Evolutionary conservation across 208 protist genomes (phyloP).

Genomic region (Leishmania turanica): DNA sequence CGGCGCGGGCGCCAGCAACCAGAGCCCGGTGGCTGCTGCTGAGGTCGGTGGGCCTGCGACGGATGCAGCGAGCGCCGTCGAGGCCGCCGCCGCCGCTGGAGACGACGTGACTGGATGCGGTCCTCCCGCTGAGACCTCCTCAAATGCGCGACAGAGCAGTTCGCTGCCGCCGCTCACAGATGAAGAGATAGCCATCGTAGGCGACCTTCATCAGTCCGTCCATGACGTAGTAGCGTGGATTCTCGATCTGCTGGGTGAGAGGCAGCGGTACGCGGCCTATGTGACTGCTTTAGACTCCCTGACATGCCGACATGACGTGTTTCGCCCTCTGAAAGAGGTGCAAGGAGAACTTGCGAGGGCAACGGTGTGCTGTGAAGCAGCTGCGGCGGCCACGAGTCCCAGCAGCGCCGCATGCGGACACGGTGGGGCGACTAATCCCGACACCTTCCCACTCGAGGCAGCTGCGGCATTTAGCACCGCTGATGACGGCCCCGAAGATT

Average conservation of each 20-base stretch:
- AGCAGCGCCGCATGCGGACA: neutral
- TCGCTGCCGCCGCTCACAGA: neutral
- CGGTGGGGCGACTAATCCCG: neutral
- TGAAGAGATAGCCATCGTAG: neutral
- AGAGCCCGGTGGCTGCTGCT: neutral
- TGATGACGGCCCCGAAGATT: neutral
- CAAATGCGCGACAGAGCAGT: neutral
- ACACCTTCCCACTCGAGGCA: neutral
- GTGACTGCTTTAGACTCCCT: neutral
- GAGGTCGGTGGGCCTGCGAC: neutral
- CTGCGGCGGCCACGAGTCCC: neutral
- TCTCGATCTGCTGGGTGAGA: neutral
- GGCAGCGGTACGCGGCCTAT: neutral
- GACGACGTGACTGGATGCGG: neutral
- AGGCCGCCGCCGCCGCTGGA: neutral
- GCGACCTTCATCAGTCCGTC: neutral
- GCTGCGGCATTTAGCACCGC: neutral
- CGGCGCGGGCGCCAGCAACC: neutral
- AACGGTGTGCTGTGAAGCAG: neutral
- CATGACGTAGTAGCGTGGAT: constrained; percentile 1
- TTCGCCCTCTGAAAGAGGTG: neutral
- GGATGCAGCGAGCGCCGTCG: neutral
- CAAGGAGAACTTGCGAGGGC: neutral
- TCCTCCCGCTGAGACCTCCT: neutral
- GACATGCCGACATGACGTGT: constrained; percentile 2